Evolutionary conservation across 106 monocot genomes (phyloP), one percentile per base, ranked within the genome.

Genomic region (Narthecium ossifragum): DNA sequence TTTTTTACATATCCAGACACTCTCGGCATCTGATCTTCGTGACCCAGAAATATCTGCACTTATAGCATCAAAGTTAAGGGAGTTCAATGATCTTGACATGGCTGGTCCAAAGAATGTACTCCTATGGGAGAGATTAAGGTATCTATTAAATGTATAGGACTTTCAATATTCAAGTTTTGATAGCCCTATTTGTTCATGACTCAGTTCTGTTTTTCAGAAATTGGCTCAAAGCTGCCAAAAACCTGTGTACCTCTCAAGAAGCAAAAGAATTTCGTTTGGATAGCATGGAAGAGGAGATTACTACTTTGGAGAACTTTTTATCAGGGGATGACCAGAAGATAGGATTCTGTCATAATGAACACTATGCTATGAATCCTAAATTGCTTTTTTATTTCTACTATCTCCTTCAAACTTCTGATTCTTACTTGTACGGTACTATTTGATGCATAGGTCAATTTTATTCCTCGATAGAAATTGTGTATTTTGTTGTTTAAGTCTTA

Each of bases 291-390:
- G 68, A 69, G 24, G 92, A 88, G 64, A 92, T 92, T 21, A 36
- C 45, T 26, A 26, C 27, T 48, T 65, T 88, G 61, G 79, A 88
- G 61, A 79, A 65, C 6, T 65, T 74, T 17, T 32, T 85, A 32
- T 68, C 79, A 15, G 26, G 45, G 6, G 66, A 69, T 31, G 63
- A 72, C 56, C 79, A 88, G 34, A 65, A 39, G 61, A 62, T 85
- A 45, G 88, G 88, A 4, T 93, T 93, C 45, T 93, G 93, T 59
- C 93, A 93, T 63, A 93, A 88, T 43, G 93, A 93, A 69, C 81
- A 88, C 26, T 88, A 93, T n/a, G n/a, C n/a, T n/a, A n/a, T n/a
- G n/a, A n/a, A n/a, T n/a, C n/a, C n/a, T n/a, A n/a, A n/a, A n/a
- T n/a, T n/a, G n/a, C n/a, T n/a, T n/a, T n/a, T n/a, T n/a, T n/a